phyloP scores from a whole-genome alignment of 2,329 filamentous ascomycete genomes.

The Curvularia sp. region DNA sequence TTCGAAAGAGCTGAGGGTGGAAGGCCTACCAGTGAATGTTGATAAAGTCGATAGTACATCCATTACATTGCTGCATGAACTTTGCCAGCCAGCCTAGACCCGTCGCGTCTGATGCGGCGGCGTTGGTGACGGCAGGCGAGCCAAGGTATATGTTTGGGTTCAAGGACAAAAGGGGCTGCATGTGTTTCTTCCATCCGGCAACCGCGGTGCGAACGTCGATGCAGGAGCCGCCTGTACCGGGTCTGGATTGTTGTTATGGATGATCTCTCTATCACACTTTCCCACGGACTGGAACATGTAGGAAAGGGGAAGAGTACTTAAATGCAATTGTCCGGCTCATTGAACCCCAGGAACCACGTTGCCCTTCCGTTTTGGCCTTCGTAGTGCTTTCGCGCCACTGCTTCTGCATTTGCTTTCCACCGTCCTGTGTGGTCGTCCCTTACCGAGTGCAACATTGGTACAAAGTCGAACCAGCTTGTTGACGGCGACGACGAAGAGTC shows the following conservation, averaged over 20 bases:
- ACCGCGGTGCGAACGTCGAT: slow-evolving; percentile 29
- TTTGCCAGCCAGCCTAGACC: slow-evolving; percentile 36
- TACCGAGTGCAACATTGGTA: slow-evolving; percentile 59
- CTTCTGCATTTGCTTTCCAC: slow-evolving; percentile 31
- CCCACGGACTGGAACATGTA: too few species aligned
- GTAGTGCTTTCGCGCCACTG: slow-evolving; percentile 7
- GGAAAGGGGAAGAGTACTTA: slow-evolving; percentile 15
- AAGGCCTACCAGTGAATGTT: slow-evolving; percentile 42
- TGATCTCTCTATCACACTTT: not conserved
- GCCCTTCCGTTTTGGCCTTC: slow-evolving; percentile 9
- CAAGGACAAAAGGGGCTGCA: slow-evolving; percentile 27
- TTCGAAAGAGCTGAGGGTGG: not conserved
- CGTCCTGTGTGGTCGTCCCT: slow-evolving; percentile 18
- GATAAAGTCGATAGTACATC: slow-evolving; percentile 47
- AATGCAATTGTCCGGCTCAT: slow-evolving; percentile 46
- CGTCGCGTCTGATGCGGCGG: slow-evolving; percentile 11
- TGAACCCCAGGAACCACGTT: slow-evolving; percentile 41
- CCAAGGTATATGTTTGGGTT: slow-evolving; percentile 39
- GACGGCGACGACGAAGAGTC: slow-evolving; percentile 53
- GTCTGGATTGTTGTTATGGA: too few species aligned
- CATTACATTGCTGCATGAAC: slow-evolving; percentile 40
- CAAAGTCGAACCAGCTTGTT: slow-evolving; percentile 59
- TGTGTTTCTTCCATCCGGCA: slow-evolving; percentile 24
- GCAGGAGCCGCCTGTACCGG: slow-evolving; percentile 32
- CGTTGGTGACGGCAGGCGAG: slow-evolving; percentile 44